These are phyloP conservation scores for Phytophthora citricola DNA, from an alignment of 352 stramenopile species.

Conservation along the genomic window DNA sequence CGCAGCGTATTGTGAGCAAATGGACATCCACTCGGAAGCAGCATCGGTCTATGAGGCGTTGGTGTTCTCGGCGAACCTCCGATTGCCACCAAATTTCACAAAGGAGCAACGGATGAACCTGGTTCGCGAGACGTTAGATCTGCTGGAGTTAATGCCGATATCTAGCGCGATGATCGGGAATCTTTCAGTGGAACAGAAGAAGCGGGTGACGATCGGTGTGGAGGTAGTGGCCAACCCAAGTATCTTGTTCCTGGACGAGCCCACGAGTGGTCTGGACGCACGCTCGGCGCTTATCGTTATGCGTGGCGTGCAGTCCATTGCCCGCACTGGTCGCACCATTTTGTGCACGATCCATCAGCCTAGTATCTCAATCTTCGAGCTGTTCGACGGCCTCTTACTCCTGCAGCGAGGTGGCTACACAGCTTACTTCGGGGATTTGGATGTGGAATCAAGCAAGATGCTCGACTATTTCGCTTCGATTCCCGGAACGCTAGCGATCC, in stretches of 20 bases:
- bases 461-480: constrained; percentile 1
- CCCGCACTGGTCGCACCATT: constrained; percentile 77
- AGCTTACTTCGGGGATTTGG: neutral
- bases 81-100: constrained; percentile 49
- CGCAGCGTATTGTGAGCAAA: neutral
- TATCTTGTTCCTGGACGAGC: constrained; percentile 94
- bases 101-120: neutral
- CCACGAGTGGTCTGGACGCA: constrained; percentile 85
- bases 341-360: constrained; percentile 48
- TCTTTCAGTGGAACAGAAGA: neutral
- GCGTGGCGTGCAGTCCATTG: constrained; percentile 65
- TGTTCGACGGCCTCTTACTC: constrained; percentile 1
- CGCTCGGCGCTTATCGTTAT: constrained; percentile 42
- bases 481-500: neutral
- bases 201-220: constrained; percentile 48
- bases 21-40: constrained; percentile 55
- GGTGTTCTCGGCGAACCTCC: constrained; percentile 86
- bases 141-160: neutral
- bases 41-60: constrained; percentile 88
- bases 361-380: constrained; percentile 16
- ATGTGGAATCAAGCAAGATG: constrained; percentile 1
- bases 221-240: constrained; percentile 92
- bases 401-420: neutral
- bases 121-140: neutral
- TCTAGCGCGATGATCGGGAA: neutral